Evolutionary conservation across 2,329 filamentous ascomycete genomes (phyloP).

Genomic region (Fusarium verrucosum): DNA sequence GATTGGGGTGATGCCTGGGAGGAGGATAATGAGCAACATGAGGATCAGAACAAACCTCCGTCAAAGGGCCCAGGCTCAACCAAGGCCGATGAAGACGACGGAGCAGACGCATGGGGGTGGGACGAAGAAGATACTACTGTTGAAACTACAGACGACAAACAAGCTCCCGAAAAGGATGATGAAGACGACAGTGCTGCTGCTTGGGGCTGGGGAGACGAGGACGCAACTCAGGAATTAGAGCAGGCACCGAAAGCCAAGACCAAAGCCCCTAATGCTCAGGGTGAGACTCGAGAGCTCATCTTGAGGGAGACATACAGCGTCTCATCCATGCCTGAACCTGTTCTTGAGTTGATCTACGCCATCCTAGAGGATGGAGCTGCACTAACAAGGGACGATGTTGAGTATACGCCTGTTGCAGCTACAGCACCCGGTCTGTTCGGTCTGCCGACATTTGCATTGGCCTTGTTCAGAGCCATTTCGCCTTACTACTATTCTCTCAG

Average conservation of each 20-base stretch:
- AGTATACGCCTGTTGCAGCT: constrained; percentile 68
- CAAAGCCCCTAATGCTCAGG: constrained; percentile 36
- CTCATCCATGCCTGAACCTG: constrained; percentile 83
- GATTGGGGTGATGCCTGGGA: constrained; percentile 88
- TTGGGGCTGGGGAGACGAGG: constrained; percentile 87
- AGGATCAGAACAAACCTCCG: constrained; percentile 36
- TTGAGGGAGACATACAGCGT: constrained; percentile 88
- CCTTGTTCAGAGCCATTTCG: constrained; percentile 82
- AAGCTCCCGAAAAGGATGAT: constrained; percentile 43
- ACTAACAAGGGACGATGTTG: constrained; percentile 63
- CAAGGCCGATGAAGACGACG: constrained; percentile 52
- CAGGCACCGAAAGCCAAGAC: constrained; percentile 13
- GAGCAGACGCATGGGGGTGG: constrained; percentile 84
- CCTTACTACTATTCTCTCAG: constrained; percentile 75
- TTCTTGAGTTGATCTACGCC: constrained; percentile 71
- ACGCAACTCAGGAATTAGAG: constrained; percentile 48
- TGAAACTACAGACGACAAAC: constrained; percentile 26
- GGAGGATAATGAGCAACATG: constrained; percentile 65
- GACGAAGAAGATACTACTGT: constrained; percentile 66
- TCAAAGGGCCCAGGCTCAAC: constrained; percentile 31
- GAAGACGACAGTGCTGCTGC: constrained; percentile 69
- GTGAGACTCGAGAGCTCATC: constrained; percentile 71
- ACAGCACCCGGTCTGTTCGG: constrained; percentile 76
- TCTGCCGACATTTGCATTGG: constrained; percentile 75
- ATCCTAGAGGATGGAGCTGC: constrained; percentile 69